Base-by-base conservation (phyloP, 1,139 yeast genomes). In the Pichia terricola region DNA sequence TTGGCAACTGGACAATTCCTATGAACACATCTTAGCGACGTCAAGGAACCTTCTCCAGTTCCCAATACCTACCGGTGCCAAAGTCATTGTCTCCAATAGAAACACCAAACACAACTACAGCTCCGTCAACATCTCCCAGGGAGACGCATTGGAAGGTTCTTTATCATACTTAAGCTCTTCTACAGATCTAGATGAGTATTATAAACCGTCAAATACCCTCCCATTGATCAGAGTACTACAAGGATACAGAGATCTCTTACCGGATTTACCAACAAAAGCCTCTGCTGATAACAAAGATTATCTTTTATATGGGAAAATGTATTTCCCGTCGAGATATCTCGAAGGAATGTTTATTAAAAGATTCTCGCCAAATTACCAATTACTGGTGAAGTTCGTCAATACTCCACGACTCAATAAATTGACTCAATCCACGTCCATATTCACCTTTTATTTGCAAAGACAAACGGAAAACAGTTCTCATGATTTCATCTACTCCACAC, bases 291-390 rank as follows among this genome's bases (percentile, higher is more conserved):
- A 26, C 3, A 37, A 40, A 11, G 57, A 62, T 0, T 34, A 37
- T 8, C 59, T 81, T 22, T 59, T 78, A 33, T 91, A 87, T 59
- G 98, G 97, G 0, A 69, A 94, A 50, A 77, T 94, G 78, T 85
- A 82, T 57, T 79, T 91, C 51, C 98, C 98, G 0, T 85, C 88
- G 1, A 79, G 87, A 26, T 81, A 86, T 4, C 65, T 94, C 6
- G 98, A 91, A 60, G 96, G 96, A 1, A 81, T 91, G 94, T 57
- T 81, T 9, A 78, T 89, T 36, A 78, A 84, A 50, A 68, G 88
- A 45, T 55, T 87, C 36, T 65, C 82, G 4, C 63, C 72, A 22
- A 67, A 70, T 45, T 66, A 88, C 10, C 95, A 87, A 55, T 52
- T 87, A 32, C 65, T 83, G 41, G 65, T 87, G 31, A 85, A 84